Base-by-base conservation (phyloP, 148 eudicot species). In the Limonium bicolor region DNA sequence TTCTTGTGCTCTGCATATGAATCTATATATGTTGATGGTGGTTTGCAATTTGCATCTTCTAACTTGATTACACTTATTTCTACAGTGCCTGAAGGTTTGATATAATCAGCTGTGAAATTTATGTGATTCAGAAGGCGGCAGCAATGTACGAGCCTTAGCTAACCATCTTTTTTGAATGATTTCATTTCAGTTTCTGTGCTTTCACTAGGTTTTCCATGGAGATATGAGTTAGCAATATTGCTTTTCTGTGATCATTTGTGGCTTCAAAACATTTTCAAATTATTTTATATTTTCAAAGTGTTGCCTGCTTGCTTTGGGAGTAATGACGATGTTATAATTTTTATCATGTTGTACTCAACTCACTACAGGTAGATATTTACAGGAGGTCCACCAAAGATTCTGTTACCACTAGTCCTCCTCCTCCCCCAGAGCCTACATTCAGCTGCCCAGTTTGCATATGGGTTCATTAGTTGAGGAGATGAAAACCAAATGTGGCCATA, bases 401-500 rank as follows among this genome's bases (percentile, higher is more conserved):
- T 28, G 12, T 18, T 49, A 7, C 57, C 71, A 2, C 63, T 63
- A 7, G n/a, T n/a, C 66, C 77, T 15, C 73, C 79, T 2, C 68
- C 73, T 5, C 83, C 81, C 1, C 64, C 60, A 56, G 92, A 88
- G 46, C 75, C 66, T 27, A 59, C 56, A 28, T 83, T 83, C 47
- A 80, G 35, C 49, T 88, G 94, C 61, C 97, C 97, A 6, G 61
- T 88, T 61, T 88, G 97, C 63, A n/a, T n/a, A 70, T 83, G 72
- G 77, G 77, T 24, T 68, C 81, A 14, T 47, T 83, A 21, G 84
- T 72, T 20, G 92, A 88, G 48, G 94, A 77, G 51, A 61, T 50
- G 68, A 62, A 94, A 9, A 88, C 94, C n/a, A 88, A 80, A 61
- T 88, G 97, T 51, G 97, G 97, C 53, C 97, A 88, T 64, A 77